Base-by-base conservation (phyloP, 2,329 filamentous ascomycete genomes). In the Amphichorda felina region DNA sequence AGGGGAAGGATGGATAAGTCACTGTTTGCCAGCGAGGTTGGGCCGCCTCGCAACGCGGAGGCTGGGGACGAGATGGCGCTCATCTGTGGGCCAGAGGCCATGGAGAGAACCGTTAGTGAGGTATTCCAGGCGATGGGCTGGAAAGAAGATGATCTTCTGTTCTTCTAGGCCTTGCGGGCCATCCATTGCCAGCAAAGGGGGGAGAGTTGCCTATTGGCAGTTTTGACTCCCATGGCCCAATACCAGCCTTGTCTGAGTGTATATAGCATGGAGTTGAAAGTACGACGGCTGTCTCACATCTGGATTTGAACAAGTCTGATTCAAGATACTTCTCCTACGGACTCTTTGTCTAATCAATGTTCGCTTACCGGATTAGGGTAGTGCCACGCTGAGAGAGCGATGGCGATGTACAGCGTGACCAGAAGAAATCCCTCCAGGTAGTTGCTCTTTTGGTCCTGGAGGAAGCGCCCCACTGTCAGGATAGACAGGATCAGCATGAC, bases 341-440 rank as follows among this genome's bases (percentile, higher is more conserved):
- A n/a, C n/a, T n/a, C n/a, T n/a, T n/a, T n/a, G n/a, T n/a, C n/a
- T n/a, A n/a, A n/a, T n/a, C n/a, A 35, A 27, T 10, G 26, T 10
- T 15, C 27, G n/a, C n/a, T n/a, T n/a, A 30, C n/a, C 10, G 58
- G 57, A 39, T 70, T 65, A 3, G 72, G 72, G 43, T 70, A 75
- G 47, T 68, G 74, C 42, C 59, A 72, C 2, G 71, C 70, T 2
- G 70, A 71, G 2, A 72, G 68, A 9, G 72, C 72, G 43, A 79
- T 73, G 21, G 70, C 68, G 30, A 76, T 49, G 45, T 78, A 79
- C 5, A 77, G 63, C 31, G 82, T 70, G 14, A 94, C 74, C 44
- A 85, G 84, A 14, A 95, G 68, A 17, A 76, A 72, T 2, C 88
- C 88, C 55, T 95, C 88, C 4, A 95, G 70, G 50, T 93, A 95